Percentiles rank a stretch among this genome's conserved stretches.
These are phyloP conservation scores for Metarhizium sp. DNA, from an alignment of 2,329 filamentous ascomycete genomes.

Conservation along the genomic window DNA sequence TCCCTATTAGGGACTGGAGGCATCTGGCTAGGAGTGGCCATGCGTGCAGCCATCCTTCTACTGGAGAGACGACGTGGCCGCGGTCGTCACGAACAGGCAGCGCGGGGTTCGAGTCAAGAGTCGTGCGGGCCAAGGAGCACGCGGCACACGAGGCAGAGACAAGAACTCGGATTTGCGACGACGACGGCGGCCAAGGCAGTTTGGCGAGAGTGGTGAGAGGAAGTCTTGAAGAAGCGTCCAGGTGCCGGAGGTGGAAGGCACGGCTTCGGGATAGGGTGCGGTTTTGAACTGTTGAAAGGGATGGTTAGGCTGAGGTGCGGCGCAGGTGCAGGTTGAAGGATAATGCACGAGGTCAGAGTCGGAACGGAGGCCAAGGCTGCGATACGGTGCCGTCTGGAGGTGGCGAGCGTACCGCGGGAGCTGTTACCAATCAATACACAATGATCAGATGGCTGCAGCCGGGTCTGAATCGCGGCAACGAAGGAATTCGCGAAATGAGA, in stretches of 20 bases:
- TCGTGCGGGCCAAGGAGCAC: not conserved
- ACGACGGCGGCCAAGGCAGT: not conserved
- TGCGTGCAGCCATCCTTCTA: conserved; percentile 24
- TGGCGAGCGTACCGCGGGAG: not conserved
- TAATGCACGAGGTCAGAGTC: not conserved
- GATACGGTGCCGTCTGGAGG: not conserved
- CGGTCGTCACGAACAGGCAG: not conserved
- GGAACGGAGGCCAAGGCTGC: not conserved
- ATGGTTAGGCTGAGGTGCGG: not conserved
- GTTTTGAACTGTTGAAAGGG: not conserved
- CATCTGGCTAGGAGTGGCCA: conserved; percentile 33
- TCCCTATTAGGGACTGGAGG: conserved; percentile 51
- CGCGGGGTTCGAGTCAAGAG: conserved; percentile 4
- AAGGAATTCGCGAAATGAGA: not conserved
- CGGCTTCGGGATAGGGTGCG: not conserved
- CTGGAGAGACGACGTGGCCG: not conserved
- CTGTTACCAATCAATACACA: not conserved
- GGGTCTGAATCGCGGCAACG: not conserved
- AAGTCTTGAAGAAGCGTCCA: not conserved
- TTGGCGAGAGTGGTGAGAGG: not conserved
- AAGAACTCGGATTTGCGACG: not conserved
- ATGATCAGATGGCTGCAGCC: not conserved
- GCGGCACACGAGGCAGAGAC: too few relatives aligned
- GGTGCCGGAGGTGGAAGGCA: not conserved
- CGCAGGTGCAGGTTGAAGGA: not conserved